Evolutionary conservation across 2,329 filamentous ascomycete species (phyloP), one percentile per base, ranked within the genome.

Genomic region (Chaetothyriales sp.): DNA sequence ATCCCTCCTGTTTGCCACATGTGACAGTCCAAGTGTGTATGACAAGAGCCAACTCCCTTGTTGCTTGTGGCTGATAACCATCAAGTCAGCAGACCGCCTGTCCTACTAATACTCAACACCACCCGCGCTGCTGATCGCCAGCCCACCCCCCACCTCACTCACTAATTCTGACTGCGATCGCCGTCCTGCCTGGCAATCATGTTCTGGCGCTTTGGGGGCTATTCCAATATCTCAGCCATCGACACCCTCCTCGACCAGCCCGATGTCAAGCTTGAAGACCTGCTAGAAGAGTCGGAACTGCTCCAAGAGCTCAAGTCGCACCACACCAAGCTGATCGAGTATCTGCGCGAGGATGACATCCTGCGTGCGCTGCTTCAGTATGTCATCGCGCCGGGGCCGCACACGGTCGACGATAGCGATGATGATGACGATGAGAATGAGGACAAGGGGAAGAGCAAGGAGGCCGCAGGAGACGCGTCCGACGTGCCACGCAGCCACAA

Each of bases 201-300:
- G 92, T 98, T 98, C 72, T 98, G 92, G 92, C 84, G 90, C 72
- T 98, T 96, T 77, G 90, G 92, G 77, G 88, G 88, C 65, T 96
- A 96, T 77, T 86, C 89, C 76, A 94, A 87, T 77, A 84, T 95
- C 71, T 95, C 90, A 63, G 84, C 89, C 65, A 87, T 98, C 70
- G 92, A 96, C 70, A 88, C 83, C 61, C 86, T 98, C 64, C 87
- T 98, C 67, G 92, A 98, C 67, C 95, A 95, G 70, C 81, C 79
- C 61, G 86, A 95, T 70, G 89, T 95, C 66, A 88, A 86, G 49
- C 83, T 96, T 59, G 92, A 98, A 70, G 90, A 96, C 66, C 76
- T 98, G 53, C 80, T 98, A 56, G 89, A 96, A 67, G 92, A 98
- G 75, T 84, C 85, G 64, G 92, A 98, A 66, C 73, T 96, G 62